phyloP scores from a whole-genome alignment of 2,329 filamentous ascomycete genomes.

The Pestalotiopsis sp. region DNA sequence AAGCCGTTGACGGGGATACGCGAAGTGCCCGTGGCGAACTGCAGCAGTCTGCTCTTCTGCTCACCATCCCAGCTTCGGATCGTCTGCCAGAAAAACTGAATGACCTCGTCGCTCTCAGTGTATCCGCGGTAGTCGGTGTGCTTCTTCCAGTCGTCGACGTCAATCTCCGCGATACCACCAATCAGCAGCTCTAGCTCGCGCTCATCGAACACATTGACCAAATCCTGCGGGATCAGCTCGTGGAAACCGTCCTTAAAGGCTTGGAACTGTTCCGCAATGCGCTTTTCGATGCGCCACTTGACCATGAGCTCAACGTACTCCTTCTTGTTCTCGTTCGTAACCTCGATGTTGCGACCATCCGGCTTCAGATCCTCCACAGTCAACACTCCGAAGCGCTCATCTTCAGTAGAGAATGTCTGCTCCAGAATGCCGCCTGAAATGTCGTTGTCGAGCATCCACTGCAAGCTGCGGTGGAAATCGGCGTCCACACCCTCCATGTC shows the following conservation, averaged over 20 bases:
- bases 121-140: conserved; percentile 99
- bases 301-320: conserved; percentile 99
- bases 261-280: conserved; percentile 97
- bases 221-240: conserved; percentile 92
- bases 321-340: conserved; percentile 98
- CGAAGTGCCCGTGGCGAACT: conserved; percentile 97
- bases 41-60: conserved; percentile 93
- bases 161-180: conserved; percentile 98
- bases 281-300: conserved; percentile 99
- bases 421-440: conserved; percentile 91
- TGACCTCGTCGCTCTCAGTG: conserved; percentile 95
- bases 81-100: conserved; percentile 98
- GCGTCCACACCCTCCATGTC: conserved; percentile 99
- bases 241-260: conserved; percentile 98
- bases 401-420: conserved; percentile 94
- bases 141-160: conserved; percentile 99
- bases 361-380: conserved; percentile 94
- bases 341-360: conserved; percentile 86
- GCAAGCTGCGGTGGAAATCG: conserved; percentile 93
- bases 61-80: conserved; percentile 97
- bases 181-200: conserved; percentile 95
- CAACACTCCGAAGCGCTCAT: conserved; percentile 94
- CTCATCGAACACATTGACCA: conserved; percentile 98
- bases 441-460: conserved; percentile 98
- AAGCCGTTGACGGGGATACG: conserved; percentile 99